These are phyloP conservation scores for Starmerella geochares DNA, from an alignment of 805 yeast genomes.

Conservation along the genomic window DNA sequence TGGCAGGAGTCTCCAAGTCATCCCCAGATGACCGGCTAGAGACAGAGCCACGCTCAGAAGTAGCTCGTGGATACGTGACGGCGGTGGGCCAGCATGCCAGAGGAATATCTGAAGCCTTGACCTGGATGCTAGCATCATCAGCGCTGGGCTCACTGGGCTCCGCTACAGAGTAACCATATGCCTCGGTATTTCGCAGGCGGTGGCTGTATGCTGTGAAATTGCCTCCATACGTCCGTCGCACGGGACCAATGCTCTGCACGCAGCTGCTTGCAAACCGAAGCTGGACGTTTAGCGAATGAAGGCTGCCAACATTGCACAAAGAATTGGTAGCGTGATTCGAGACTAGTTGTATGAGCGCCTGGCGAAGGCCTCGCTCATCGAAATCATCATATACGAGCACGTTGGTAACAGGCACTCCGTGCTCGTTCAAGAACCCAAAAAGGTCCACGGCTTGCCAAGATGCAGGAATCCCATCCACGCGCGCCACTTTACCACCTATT, in stretches of 20 bases:
- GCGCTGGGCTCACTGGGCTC: constrained; percentile 13
- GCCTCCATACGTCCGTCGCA: constrained; percentile 17
- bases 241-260: constrained; percentile 13
- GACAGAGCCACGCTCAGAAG: neutral
- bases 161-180: constrained; percentile 15
- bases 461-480: constrained; percentile 19
- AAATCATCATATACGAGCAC: constrained; percentile 17
- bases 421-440: constrained; percentile 6
- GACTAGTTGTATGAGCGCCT: constrained; percentile 16
- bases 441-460: constrained; percentile 17
- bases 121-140: neutral
- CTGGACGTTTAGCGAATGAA: constrained; percentile 3
- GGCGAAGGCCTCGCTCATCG: constrained; percentile 14
- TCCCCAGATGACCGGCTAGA: neutral
- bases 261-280: constrained; percentile 12
- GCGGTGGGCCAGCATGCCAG: neutral
- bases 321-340: constrained; percentile 1
- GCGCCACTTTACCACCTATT: constrained; percentile 16
- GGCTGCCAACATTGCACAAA: neutral
- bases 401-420: constrained; percentile 11
- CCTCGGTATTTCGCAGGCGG: neutral
- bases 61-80: neutral
- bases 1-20: neutral
- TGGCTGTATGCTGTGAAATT: constrained; percentile 14
- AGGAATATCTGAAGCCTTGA: neutral